Percentiles rank a stretch among this genome's conserved stretches.
Evolutionary conservation across 352 stramenopile species (phyloP).

Genomic region (Lagenidium sp.): DNA sequence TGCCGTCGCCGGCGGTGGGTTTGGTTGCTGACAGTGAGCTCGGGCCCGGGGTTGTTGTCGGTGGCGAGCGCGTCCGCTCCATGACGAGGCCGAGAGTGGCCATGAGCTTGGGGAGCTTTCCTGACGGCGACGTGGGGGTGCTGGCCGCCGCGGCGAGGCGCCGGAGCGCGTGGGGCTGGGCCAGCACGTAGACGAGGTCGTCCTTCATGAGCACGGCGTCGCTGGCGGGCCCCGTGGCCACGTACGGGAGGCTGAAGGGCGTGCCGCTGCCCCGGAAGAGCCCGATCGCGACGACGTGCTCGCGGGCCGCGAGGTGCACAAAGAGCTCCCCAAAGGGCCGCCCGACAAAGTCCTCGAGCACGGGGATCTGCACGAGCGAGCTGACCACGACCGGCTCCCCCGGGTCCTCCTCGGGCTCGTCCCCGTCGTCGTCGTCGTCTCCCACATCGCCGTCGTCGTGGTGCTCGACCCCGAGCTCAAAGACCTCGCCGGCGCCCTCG

Average conservation of each 20-base stretch:
- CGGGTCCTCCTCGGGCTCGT: background rate
- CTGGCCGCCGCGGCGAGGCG: slow-evolving; percentile 2
- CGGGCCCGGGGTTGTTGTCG: too few relatives aligned
- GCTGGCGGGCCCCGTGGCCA: slow-evolving; percentile 33
- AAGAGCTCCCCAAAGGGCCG: slow-evolving; percentile 51
- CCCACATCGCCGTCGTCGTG: background rate
- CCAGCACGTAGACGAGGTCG: slow-evolving; percentile 52
- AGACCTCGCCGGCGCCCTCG: background rate
- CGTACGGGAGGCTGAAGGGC: slow-evolving; percentile 37
- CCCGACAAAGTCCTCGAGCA: slow-evolving; percentile 26
- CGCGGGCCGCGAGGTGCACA: slow-evolving; percentile 24
- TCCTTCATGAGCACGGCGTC: slow-evolving; percentile 33
- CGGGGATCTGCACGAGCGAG: slow-evolving; percentile 44
- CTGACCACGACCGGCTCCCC: slow-evolving; percentile 15
- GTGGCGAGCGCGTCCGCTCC: too few relatives aligned
- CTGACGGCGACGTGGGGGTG: background rate
- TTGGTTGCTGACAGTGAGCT: too few relatives aligned
- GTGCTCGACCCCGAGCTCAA: background rate
- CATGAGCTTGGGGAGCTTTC: too few relatives aligned
- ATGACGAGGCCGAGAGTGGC: too few relatives aligned
- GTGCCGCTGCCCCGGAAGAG: slow-evolving; percentile 33
- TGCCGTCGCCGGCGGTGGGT: too few relatives aligned
- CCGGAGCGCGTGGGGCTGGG: slow-evolving; percentile 24
- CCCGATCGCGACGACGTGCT: slow-evolving; percentile 40
- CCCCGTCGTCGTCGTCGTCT: background rate